These are phyloP conservation scores for Sanghuangporus sanghuang DNA, from an alignment of 1,284 basidiomycete genomes.

Conservation along the genomic window DNA sequence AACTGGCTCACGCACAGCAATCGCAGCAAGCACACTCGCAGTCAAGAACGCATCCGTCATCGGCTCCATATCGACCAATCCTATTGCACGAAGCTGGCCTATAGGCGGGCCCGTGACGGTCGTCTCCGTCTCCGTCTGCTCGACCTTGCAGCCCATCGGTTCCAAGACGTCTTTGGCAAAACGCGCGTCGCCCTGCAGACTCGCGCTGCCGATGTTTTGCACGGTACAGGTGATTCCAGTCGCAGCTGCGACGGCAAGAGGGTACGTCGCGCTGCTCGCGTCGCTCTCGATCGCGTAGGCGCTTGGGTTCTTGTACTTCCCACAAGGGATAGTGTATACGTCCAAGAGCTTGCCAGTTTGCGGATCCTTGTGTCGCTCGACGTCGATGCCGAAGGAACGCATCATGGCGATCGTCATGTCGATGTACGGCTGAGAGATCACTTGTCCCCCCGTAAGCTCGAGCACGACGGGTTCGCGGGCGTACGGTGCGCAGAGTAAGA, in stretches of 20 bases:
- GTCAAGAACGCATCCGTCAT: constrained; percentile 99
- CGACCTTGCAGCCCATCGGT: constrained; percentile 91
- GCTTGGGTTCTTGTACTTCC: constrained; percentile 73
- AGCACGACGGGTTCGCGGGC: constrained; percentile 78
- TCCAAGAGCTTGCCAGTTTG: constrained; percentile 63
- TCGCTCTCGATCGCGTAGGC: constrained; percentile 94
- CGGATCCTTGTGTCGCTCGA: constrained; percentile 65
- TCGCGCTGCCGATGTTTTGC: constrained; percentile 84
- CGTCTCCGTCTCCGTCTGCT: constrained; percentile 84
- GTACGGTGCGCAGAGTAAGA: constrained; percentile 95
- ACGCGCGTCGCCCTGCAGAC: constrained; percentile 92
- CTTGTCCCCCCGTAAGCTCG: constrained; percentile 87
- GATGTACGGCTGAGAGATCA: constrained; percentile 99
- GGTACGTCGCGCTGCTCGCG: constrained; percentile 95
- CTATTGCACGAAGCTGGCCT: constrained; percentile 79
- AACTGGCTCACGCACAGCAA: constrained; percentile 55
- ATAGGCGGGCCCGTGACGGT: constrained; percentile 89
- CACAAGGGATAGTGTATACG: constrained; percentile 86
- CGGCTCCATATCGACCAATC: constrained; percentile 95
- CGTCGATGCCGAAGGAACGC: constrained; percentile 86
- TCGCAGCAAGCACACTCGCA: constrained; percentile 87
- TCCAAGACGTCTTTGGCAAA: constrained; percentile 93
- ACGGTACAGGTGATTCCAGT: constrained; percentile 95
- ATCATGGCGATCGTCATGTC: constrained; percentile 99
- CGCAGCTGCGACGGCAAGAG: constrained; percentile 93